Evolutionary conservation across 129 eudicot genomes (phyloP), one percentile per base, ranked within the genome.

Genomic region (Escallonia herrerae): DNA sequence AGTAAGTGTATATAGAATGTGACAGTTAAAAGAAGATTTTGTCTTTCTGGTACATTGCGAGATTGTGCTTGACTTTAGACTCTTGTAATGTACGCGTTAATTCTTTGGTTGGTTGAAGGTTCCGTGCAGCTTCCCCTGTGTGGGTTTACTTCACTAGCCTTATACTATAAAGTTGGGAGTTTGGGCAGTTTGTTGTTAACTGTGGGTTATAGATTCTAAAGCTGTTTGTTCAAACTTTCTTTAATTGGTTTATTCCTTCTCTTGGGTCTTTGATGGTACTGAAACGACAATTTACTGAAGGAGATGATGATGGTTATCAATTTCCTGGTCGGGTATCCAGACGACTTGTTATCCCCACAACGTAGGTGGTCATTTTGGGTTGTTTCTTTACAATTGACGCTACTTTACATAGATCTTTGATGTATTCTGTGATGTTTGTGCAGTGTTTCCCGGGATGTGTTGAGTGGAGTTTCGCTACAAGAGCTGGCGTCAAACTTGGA

Each of bases 401-500:
- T 49, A n/a, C 12, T 22, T 7, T 49, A n/a, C 9, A 49, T 49
- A 49, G 54, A 40, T 39, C 1, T 8, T 43, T 70, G 60, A 72
- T 49, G 68, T 71, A 9, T 58, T 22, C 33, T 43, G 7, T 66
- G 48, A 12, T 64, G 57, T 65, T 3, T 65, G 33, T 63, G 60
- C 76, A 84, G 86, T 58, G 15, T 73, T 72, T 68, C 62, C 42
- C 58, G 82, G 70, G 70, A 79, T 74, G 73, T 68, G 57, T 42
- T 71, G 71, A 60, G 64, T 57, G 83, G 74, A 38, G 71, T 59
- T 47, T 72, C 82, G 58, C 4, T 73, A 14, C 75, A 78, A 65
- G 97, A 91, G 52, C 41, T 77, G 22, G 84, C 66, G 43, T 9
- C 76, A 8, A 59, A 62, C 8, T 72, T 91, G 84, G 97, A 91